These are phyloP conservation scores for Adansonia madagascariensis DNA, from an alignment of 441 rosid species.

Conservation along the genomic window DNA sequence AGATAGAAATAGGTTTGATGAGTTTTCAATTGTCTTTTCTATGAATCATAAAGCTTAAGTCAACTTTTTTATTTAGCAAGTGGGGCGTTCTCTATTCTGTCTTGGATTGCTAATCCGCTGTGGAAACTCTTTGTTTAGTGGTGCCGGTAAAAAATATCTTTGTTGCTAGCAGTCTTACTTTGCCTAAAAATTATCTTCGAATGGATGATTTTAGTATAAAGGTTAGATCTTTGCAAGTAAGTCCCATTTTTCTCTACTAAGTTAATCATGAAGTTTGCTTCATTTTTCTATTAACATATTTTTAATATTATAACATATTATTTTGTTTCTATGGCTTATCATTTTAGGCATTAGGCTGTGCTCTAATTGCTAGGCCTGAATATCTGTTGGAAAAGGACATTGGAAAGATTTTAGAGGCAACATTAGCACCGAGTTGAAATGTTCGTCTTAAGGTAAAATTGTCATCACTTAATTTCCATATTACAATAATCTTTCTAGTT, in stretches of 20 bases:
- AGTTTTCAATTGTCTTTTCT: constrained; percentile 1
- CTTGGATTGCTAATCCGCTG: constrained; percentile 97
- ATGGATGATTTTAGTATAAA: constrained; percentile 82
- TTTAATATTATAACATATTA: constrained; percentile 27
- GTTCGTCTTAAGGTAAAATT: constrained; percentile 82
- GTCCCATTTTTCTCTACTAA: constrained; percentile 28
- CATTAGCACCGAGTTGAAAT: constrained; percentile 74
- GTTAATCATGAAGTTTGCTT: not conserved
- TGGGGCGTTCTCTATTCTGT: constrained; percentile 94
- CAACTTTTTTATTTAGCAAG: constrained; percentile 48
- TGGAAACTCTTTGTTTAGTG: constrained; percentile 73
- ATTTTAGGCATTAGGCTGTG: constrained; percentile 85
- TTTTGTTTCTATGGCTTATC: constrained; percentile 34
- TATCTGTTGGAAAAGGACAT: constrained; percentile 97
- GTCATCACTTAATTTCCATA: constrained; percentile 13
- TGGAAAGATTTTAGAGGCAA: constrained; percentile 78
- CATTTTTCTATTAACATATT: constrained; percentile 15
- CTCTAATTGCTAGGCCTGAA: constrained; percentile 94
- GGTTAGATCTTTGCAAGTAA: constrained; percentile 96
- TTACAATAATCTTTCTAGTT: constrained; percentile 19
- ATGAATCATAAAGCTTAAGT: not conserved
- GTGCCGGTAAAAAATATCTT: constrained; percentile 54
- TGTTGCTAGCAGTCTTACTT: constrained; percentile 60
- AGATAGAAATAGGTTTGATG: not conserved
- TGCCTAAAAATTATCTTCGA: constrained; percentile 76